A percentile compares a stretch with the other conserved stretches of the same genome.
Conservation (phyloP, 2,329 filamentous ascomycete genomes). For the Aspergillus uvarum region DNA sequence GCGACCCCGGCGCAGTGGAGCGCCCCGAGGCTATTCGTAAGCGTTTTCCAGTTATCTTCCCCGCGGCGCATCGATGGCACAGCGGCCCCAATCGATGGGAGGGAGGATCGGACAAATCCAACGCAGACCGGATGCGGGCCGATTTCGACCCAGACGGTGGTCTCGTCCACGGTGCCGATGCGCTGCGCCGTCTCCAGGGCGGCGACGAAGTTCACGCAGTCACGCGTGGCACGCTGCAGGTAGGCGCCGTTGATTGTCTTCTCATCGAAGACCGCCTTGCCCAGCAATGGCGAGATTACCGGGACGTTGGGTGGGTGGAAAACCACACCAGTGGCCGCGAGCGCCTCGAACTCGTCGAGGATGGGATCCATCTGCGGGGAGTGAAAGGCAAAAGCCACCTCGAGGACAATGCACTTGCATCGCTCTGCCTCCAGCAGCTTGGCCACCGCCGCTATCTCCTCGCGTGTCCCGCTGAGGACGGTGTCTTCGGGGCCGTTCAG, state of each 20-base stretch:
- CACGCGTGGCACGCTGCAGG: slow-evolving; percentile 63
- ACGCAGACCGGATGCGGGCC: slow-evolving; percentile 70
- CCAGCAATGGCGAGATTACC: slow-evolving; percentile 68
- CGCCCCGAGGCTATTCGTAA: slow-evolving; percentile 57
- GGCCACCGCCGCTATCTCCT: no score
- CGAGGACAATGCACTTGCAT: slow-evolving; percentile 62
- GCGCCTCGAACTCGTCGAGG: slow-evolving; percentile 15
- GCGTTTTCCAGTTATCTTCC: slow-evolving; percentile 64
- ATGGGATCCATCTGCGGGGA: slow-evolving; percentile 23
- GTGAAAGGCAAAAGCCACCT: slow-evolving; percentile 61
- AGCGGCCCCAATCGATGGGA: slow-evolving; percentile 55
- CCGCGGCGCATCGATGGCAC: slow-evolving; percentile 62
- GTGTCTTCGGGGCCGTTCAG: slow-evolving; percentile 74
- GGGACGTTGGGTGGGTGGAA: slow-evolving; percentile 27
- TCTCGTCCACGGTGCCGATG: slow-evolving; percentile 53
- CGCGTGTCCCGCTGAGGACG: slow-evolving; percentile 66
- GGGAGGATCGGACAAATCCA: slow-evolving; percentile 65
- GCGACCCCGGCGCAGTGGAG: slow-evolving; percentile 63
- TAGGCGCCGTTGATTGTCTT: slow-evolving; percentile 63
- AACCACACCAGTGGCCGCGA: neutral
- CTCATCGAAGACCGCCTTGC: slow-evolving; percentile 55
- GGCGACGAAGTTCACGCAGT: slow-evolving; percentile 68
- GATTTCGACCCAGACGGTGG: slow-evolving; percentile 70
- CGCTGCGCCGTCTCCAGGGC: slow-evolving; percentile 60
- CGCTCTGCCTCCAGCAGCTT: slow-evolving; percentile 59